Evolutionary conservation across 148 eudicot genomes (phyloP), one percentile per base, ranked within the genome.

Genomic region (Simmondsia chinensis): DNA sequence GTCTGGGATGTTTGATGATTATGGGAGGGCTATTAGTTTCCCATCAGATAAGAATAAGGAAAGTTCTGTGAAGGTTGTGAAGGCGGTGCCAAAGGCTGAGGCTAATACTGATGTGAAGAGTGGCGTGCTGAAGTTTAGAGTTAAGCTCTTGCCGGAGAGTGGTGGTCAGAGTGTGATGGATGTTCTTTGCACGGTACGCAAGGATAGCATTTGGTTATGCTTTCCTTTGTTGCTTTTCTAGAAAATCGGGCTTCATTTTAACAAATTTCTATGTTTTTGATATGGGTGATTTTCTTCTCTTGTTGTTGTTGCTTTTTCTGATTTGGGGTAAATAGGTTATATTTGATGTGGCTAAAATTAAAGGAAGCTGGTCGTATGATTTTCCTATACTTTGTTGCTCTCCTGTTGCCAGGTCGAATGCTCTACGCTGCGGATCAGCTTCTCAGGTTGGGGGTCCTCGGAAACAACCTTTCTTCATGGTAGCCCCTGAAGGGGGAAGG

Each of bases 81-180:
- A 51, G 75, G 96, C 96, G 2, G 77, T 83, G 6, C 96, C 94
- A 0, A 87, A 83, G 61, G 83, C 60, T 0, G 94, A 83, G 17
- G 34, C 63, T 0, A 49, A 70, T 34, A 51, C 48, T 19, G 96
- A 83, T 56, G 64, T 9, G 19, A 83, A 70, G 50, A 16, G 83
- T 39, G 96, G 94, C 22, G 81, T 83, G 34, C 94, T 77, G 72
- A 87, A 87, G 57, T 87, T 80, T 29, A 72, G 89, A 50, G 94
- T 87, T 28, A 87, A 87, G 89, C 61, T 87, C 12, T 72, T 87
- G 73, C 61, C 96, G 15, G 96, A 87, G 39, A 69, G 79, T 54
- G 85, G 74, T 16, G 73, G 81, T 1, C 94, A 87, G 67, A 60
- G 61, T 45, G 68, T 72, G 46, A 67, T 80, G 94, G 96, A 87